Evolutionary conservation across 2,329 filamentous ascomycete species (phyloP).

Genomic region (Sporothrix phasma): DNA sequence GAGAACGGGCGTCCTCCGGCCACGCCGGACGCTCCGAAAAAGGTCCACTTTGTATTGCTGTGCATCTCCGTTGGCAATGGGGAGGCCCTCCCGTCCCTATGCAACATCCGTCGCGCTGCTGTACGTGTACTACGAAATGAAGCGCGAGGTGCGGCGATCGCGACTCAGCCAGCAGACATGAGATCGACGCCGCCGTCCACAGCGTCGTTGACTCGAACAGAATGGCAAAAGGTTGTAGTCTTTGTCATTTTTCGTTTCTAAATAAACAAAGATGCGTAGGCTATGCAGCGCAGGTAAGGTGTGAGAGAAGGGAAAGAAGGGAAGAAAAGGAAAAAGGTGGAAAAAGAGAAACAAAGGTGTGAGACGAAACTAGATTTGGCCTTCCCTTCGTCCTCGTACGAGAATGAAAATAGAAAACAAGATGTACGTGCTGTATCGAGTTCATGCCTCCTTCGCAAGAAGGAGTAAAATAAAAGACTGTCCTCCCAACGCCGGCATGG

Average conservation of each 20-base stretch:
- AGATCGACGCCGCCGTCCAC: background rate
- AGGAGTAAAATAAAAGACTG: slow-evolving; percentile 1
- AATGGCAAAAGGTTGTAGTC: background rate
- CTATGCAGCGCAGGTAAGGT: background rate
- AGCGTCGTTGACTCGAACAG: background rate
- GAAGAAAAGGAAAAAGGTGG: background rate
- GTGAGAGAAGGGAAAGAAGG: background rate
- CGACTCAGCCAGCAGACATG: background rate
- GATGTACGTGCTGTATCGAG: background rate
- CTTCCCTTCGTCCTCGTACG: background rate
- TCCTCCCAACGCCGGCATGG: background rate
- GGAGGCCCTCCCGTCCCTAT: slow-evolving; percentile 17
- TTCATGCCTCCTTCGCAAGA: background rate
- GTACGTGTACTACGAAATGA: background rate
- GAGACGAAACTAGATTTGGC: background rate
- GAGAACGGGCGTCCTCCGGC: background rate
- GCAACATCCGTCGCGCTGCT: slow-evolving; percentile 14
- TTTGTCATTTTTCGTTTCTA: background rate
- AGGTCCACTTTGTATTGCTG: background rate
- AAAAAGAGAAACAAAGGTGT: background rate
- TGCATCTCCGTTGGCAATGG: too few relatives aligned
- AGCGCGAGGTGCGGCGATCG: background rate
- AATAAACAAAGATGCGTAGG: background rate
- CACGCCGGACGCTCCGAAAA: background rate
- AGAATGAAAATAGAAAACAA: background rate